phyloP scores from a whole-genome alignment of 139 green algal species.

The Choricystis sp. region DNA sequence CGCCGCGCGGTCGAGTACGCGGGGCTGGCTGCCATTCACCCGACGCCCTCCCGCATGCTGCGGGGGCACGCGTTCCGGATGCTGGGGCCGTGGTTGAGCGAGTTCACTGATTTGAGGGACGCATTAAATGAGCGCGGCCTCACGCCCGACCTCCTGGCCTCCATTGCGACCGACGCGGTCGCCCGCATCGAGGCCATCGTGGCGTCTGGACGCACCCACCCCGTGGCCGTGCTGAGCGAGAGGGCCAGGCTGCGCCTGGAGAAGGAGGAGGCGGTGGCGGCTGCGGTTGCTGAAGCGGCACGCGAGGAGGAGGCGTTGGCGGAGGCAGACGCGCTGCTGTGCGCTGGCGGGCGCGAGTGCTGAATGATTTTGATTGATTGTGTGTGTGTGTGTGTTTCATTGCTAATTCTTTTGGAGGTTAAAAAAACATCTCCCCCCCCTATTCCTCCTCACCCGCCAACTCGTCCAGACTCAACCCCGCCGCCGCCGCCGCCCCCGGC shows the following conservation, averaged over 20 bases:
- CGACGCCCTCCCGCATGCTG: conserved; percentile 71
- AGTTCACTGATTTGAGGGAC: conserved; percentile 74
- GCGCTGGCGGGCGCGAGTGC: not conserved
- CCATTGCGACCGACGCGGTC: conserved; percentile 29
- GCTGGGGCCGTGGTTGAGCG: conserved; percentile 63
- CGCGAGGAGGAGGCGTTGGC: conserved; percentile 34
- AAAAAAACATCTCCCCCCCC: not conserved
- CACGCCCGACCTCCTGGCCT: conserved; percentile 9
- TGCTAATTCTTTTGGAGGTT: no score
- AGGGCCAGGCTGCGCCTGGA: conserved; percentile 17
- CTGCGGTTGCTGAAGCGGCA: conserved; percentile 51
- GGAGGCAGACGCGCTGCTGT: not conserved
- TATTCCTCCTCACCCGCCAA: not conserved
- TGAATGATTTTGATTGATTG: no score
- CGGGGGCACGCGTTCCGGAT: conserved; percentile 47
- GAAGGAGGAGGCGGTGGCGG: conserved; percentile 16
- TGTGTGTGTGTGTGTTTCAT: not conserved
- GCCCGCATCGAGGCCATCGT: conserved; percentile 22
- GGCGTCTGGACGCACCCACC: conserved; percentile 25
- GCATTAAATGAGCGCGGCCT: conserved; percentile 26
- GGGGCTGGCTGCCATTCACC: conserved; percentile 43
- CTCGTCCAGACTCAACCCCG: no score
- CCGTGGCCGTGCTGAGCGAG: conserved; percentile 30
- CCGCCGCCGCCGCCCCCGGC: no score
- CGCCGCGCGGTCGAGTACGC: conserved; percentile 62